Evolutionary conservation across 371 early-diverging fungal genomes (phyloP).

Genomic region (Smittium mucronatum): DNA sequence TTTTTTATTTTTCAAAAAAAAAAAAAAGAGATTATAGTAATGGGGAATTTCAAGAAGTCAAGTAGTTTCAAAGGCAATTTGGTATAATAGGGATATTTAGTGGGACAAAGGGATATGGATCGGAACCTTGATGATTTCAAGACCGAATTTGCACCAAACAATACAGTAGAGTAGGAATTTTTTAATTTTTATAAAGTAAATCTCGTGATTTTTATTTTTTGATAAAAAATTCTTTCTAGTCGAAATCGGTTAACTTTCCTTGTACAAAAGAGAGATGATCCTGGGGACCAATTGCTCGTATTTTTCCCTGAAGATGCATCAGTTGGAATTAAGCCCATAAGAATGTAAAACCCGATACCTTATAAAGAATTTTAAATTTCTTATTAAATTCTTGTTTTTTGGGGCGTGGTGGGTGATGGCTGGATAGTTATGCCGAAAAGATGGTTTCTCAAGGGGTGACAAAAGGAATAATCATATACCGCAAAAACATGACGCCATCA

Average conservation of each 20-base stretch:
- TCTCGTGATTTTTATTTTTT: conserved; percentile 1
- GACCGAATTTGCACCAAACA: conserved; percentile 47
- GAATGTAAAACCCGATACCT: conserved; percentile 42
- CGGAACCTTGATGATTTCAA: conserved; percentile 74
- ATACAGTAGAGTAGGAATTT: conserved; percentile 47
- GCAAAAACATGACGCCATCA: conserved; percentile 71
- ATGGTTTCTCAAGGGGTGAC: conserved; percentile 75
- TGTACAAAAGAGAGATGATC: conserved; percentile 69
- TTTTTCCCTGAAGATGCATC: conserved; percentile 84
- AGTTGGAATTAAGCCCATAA: conserved; percentile 84
- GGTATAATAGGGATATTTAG: conserved; percentile 60
- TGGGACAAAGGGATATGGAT: conserved; percentile 64
- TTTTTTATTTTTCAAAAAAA: neutral
- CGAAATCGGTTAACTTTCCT: conserved; percentile 71
- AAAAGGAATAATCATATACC: conserved; percentile 75
- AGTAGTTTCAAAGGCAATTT: too few relatives aligned
- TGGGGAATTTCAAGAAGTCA: too few relatives aligned
- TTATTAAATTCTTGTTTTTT: too few relatives aligned
- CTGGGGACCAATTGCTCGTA: conserved; percentile 71
- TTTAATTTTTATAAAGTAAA: neutral
- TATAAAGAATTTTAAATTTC: conserved; percentile 1
- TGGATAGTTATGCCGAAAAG: conserved; percentile 14
- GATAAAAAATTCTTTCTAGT: conserved; percentile 2
- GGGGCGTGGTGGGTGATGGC: too few relatives aligned
- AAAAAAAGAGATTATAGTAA: too few relatives aligned